Base-by-base conservation (phyloP, 305 asterid species). In the Caryopteris hybrid region DNA sequence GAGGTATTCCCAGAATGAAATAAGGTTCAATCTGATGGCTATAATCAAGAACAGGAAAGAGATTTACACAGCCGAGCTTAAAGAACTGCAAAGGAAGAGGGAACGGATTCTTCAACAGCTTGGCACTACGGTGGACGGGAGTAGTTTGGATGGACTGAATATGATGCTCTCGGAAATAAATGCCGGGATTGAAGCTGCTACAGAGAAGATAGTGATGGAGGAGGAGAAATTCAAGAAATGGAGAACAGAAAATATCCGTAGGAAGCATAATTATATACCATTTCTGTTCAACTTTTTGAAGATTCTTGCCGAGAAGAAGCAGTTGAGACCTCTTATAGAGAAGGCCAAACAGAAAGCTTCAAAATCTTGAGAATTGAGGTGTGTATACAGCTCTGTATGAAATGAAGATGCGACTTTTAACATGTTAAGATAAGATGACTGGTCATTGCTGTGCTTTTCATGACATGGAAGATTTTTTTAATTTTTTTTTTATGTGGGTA, bases 191-290 rank as follows among this genome's bases (percentile, higher is more conserved):
- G 96, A 88, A 72, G 83, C 78, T 73, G 95, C 94, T 47, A 88
- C 92, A 0, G 97, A 88, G 89, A 91, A 85, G 87, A 87, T 94
- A 56, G 69, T 91, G 85, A 76, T 89, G 80, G 99, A 94, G 88
- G 97, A 94, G 81, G 99, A 94, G 79, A 94, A 94, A 85, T 87
- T 88, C 75, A 94, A 91, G 88, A 94, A 91, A 79, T 94, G 99
- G 99, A 85, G 86, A 75, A 91, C 89, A 0, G 99, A 94, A 52
- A 91, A 91, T 38, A 81, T 87, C 48, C 85, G 97, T 13, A 72
- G 99, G 31, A 94, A 91, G 85, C 99, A 94, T 76, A 94, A 94
- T 58, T 91, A 89, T 60, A 94, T 91, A 18, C 97, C 97, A 0
- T 94, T 94, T 75, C 72, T 94, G 82, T 94, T 91, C 85, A 94